Evolutionary conservation across 257 asterid genomes (phyloP).

Genomic region (Solanum sitiens): DNA sequence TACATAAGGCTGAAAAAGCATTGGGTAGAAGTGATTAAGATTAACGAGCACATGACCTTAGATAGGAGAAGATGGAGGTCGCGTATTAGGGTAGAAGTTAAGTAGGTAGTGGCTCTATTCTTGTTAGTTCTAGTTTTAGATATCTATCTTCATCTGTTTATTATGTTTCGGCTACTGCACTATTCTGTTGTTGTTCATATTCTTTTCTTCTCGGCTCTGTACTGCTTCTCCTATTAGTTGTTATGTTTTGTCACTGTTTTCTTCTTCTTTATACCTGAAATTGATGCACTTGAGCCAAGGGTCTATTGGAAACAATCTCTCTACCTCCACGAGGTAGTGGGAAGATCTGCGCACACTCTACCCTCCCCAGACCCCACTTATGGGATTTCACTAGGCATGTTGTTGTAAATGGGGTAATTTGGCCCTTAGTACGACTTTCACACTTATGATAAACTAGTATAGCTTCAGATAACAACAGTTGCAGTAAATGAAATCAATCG

Average conservation of each 20-base stretch:
- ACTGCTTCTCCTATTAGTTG: background rate
- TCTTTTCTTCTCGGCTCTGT: background rate
- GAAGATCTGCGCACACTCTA: background rate
- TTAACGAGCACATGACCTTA: background rate
- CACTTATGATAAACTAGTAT: background rate
- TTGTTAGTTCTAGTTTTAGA: background rate
- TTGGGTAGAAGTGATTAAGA: background rate
- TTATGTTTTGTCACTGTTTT: background rate
- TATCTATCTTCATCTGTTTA: background rate
- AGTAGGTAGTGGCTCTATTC: background rate
- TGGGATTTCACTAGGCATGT: background rate
- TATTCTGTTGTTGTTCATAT: background rate
- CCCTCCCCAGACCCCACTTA: background rate
- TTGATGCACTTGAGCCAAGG: background rate
- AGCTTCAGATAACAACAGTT: background rate
- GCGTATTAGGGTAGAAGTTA: background rate
- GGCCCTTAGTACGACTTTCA: background rate
- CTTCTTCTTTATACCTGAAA: background rate
- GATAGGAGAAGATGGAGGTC: background rate
- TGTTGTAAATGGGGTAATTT: background rate
- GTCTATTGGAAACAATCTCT: background rate
- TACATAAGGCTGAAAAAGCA: background rate
- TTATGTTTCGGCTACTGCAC: background rate
- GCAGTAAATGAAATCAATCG: background rate
- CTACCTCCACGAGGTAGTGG: background rate